Evolutionary conservation across 2,329 filamentous ascomycete species (phyloP).

Genomic region (Botrytis cinerea): DNA sequence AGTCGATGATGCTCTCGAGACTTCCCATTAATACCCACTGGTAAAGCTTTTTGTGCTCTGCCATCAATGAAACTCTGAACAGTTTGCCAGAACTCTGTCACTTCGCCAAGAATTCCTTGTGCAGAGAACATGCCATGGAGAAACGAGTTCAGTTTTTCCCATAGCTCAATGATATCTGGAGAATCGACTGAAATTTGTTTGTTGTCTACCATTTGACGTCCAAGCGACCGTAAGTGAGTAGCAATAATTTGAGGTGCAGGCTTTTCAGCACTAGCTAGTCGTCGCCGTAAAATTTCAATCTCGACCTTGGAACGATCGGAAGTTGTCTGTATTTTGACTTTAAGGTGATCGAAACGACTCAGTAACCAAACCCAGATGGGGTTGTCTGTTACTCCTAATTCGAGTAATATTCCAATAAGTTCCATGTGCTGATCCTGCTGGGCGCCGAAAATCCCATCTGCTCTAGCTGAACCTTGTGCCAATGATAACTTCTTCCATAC

Average conservation of each 20-base stretch:
- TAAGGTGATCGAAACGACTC: conserved; percentile 86
- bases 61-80: conserved; percentile 88
- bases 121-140: conserved; percentile 73
- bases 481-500: conserved; percentile 80
- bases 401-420: conserved; percentile 83
- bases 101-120: conserved; percentile 81
- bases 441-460: conserved; percentile 27
- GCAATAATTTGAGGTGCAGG: conserved; percentile 70
- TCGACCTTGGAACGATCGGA: conserved; percentile 89
- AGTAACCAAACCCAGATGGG: conserved; percentile 96
- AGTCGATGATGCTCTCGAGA: conserved; percentile 81
- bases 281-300: conserved; percentile 84
- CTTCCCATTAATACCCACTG: conserved; percentile 77
- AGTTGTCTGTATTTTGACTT: conserved; percentile 75
- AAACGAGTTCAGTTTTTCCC: conserved; percentile 83
- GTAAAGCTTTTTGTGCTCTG: conserved; percentile 76
- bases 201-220: conserved; percentile 64
- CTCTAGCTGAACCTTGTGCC: conserved; percentile 54
- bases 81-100: conserved; percentile 92
- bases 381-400: conserved; percentile 92
- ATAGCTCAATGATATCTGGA: conserved; percentile 80
- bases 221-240: conserved; percentile 72
- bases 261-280: conserved; percentile 72
- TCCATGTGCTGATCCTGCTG: conserved; percentile 86
- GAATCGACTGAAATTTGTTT: conserved; percentile 70